Conservation (phyloP, 768 basidiomycete species). For the Amanita jacksonii region DNA sequence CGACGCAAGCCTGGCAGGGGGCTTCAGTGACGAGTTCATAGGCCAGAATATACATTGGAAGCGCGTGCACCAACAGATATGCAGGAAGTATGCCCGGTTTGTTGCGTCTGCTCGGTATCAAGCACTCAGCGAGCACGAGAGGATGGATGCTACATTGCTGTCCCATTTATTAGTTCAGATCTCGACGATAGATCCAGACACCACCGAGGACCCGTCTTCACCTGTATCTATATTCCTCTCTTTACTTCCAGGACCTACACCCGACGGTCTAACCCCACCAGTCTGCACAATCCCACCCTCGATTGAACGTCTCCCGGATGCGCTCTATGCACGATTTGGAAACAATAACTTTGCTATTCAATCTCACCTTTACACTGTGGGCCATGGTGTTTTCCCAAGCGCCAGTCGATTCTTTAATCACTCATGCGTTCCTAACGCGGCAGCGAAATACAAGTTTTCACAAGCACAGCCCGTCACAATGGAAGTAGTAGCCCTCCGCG, state of each 20-base stretch:
- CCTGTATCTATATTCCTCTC: constrained; percentile 28
- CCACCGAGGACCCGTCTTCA: constrained; percentile 15
- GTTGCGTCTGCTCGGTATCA: constrained; percentile 36
- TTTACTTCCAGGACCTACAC: constrained; percentile 34
- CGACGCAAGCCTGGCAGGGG: constrained; percentile 3
- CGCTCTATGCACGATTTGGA: constrained; percentile 51
- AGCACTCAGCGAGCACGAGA: constrained; percentile 41
- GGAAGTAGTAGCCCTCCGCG: constrained; percentile 56
- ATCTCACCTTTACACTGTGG: constrained; percentile 59
- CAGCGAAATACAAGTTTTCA: constrained; percentile 44
- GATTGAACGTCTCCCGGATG: constrained; percentile 17
- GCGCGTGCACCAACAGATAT: constrained; percentile 55
- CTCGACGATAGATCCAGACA: constrained; percentile 13
- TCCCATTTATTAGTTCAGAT: constrained; percentile 48
- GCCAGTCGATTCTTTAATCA: constrained; percentile 82
- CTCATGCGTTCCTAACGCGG: constrained; percentile 69
- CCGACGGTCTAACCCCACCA: constrained; percentile 15
- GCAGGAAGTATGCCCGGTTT: constrained; percentile 45
- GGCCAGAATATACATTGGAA: constrained; percentile 68
- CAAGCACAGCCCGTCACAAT: constrained; percentile 33
- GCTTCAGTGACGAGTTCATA: constrained; percentile 17
- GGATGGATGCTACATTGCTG: constrained; percentile 53
- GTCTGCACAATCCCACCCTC: constrained; percentile 23
- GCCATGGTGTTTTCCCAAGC: constrained; percentile 66
- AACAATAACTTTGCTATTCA: constrained; percentile 81